Conservation (phyloP, 495 filamentous ascomycete genomes). For the Gamarada debralockiae region DNA sequence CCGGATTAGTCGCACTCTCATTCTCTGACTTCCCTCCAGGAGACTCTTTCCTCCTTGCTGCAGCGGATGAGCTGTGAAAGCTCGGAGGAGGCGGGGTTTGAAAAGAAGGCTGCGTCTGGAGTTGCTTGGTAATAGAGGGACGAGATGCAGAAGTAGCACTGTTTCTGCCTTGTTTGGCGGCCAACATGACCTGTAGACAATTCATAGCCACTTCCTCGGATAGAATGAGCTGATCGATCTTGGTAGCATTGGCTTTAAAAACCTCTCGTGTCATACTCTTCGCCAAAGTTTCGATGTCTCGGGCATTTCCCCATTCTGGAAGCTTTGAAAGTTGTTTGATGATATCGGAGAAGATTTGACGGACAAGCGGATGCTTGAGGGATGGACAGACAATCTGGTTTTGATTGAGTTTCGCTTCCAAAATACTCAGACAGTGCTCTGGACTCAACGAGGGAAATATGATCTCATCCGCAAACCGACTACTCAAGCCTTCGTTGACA, state of each 20-base stretch:
- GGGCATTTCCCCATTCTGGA: conserved; percentile 63
- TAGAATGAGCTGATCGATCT: conserved; percentile 13
- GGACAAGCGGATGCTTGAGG: conserved; percentile 29
- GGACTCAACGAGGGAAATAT: conserved; percentile 38
- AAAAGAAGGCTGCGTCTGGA: not conserved
- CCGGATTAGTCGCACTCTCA: not conserved
- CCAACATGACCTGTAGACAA: conserved; percentile 40
- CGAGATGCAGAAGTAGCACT: not conserved
- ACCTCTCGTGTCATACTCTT: conserved; percentile 42
- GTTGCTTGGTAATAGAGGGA: not conserved
- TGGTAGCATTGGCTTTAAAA: not conserved
- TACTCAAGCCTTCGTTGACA: conserved; percentile 50
- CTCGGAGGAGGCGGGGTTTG: not conserved
- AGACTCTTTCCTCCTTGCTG: not conserved
- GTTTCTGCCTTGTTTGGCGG: conserved; percentile 31
- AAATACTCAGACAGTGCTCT: conserved; percentile 37
- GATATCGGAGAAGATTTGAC: conserved; percentile 22
- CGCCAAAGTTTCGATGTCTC: conserved; percentile 57
- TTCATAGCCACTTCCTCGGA: conserved; percentile 31
- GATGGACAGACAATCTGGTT: conserved; percentile 33
- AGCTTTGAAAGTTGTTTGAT: conserved; percentile 42
- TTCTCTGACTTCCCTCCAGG: not conserved
- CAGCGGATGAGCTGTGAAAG: conserved; percentile 1
- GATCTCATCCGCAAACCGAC: conserved; percentile 48
- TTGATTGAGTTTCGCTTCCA: conserved; percentile 25